Conservation (phyloP, 805 yeast genomes). For the Barnettozyma salicaria region DNA sequence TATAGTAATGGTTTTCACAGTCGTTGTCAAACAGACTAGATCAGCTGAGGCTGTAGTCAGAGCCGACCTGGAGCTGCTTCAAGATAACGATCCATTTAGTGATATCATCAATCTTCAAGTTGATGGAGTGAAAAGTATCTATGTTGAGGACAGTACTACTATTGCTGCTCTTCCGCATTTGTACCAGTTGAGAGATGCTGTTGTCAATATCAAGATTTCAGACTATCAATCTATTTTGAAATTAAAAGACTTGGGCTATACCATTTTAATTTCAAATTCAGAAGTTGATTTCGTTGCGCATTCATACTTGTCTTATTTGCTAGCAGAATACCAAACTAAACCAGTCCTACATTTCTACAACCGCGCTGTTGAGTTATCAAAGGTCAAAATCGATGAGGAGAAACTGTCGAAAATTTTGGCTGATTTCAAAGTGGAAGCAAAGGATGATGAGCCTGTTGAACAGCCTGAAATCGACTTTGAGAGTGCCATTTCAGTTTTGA, state of each 20-base stretch:
- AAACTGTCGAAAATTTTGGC: slow-evolving; percentile 3
- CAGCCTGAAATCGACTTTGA: slow-evolving; percentile 8
- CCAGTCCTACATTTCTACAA: slow-evolving; percentile 72
- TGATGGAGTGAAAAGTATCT: slow-evolving; percentile 26
- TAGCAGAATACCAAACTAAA: slow-evolving; percentile 41
- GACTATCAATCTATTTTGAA: slow-evolving; percentile 71
- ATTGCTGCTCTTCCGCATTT: slow-evolving; percentile 58
- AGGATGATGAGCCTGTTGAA: slow-evolving; percentile 4
- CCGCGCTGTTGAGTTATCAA: slow-evolving; percentile 16
- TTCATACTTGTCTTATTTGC: slow-evolving; percentile 51
- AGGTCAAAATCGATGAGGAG: slow-evolving; percentile 1
- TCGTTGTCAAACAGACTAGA: slow-evolving; percentile 8
- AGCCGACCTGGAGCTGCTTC: slow-evolving; percentile 9
- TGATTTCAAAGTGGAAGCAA: slow-evolving; percentile 5
- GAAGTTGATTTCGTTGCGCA: slow-evolving; percentile 47
- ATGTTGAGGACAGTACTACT: slow-evolving; percentile 47
- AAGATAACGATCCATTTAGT: slow-evolving; percentile 10
- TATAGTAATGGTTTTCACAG: slow-evolving; percentile 4
- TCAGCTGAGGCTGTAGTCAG: slow-evolving; percentile 3
- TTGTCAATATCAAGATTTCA: slow-evolving; percentile 56
- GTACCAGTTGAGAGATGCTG: slow-evolving; percentile 38
- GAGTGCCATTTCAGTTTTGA: slow-evolving; percentile 5
- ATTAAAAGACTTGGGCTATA: slow-evolving; percentile 61
- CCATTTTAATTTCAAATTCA: slow-evolving; percentile 62
- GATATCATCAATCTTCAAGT: slow-evolving; percentile 5